Percentiles rank a stretch among this genome's conserved stretches.
These are phyloP conservation scores for Clavariopsis aquatica DNA, from an alignment of 495 filamentous ascomycete genomes.

Conservation along the genomic window DNA sequence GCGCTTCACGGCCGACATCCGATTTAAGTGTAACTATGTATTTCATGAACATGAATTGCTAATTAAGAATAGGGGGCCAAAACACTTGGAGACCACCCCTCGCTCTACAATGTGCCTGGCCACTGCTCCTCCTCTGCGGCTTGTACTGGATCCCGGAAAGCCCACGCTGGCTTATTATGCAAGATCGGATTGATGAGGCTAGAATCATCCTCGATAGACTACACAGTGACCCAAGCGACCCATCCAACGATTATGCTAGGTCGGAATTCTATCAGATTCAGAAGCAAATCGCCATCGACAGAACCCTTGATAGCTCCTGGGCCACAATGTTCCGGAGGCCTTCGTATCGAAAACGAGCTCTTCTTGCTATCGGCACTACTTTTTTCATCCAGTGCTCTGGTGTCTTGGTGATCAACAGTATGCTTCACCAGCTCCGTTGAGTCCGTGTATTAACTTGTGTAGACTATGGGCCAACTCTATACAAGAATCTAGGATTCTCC, in stretches of 20 bases:
- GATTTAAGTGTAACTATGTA: background rate
- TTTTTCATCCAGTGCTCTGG: slow-evolving; percentile 38
- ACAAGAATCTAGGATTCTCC: slow-evolving; percentile 37
- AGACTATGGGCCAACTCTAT: slow-evolving; percentile 45
- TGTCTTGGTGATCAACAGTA: slow-evolving; percentile 40
- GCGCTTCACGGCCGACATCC: too few species aligned
- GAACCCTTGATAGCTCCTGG: slow-evolving; percentile 31
- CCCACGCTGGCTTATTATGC: slow-evolving; percentile 41
- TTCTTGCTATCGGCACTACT: slow-evolving; percentile 31
- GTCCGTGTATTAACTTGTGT: background rate
- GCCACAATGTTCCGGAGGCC: slow-evolving; percentile 37
- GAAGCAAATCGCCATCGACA: slow-evolving; percentile 38
- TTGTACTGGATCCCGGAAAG: slow-evolving; percentile 39
- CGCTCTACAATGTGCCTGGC: slow-evolving; percentile 29
- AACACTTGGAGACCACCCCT: slow-evolving; percentile 29
- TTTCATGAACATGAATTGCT: background rate
- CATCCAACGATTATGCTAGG: slow-evolving; percentile 32
- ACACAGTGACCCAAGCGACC: slow-evolving; percentile 36
- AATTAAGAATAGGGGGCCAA: slow-evolving; percentile 11
- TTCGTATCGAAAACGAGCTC: slow-evolving; percentile 38
- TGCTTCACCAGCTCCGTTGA: background rate
- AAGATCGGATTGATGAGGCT: slow-evolving; percentile 41
- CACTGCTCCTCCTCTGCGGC: slow-evolving; percentile 20
- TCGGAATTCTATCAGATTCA: slow-evolving; percentile 41
- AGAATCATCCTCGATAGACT: slow-evolving; percentile 31